Evolutionary conservation across 192 early-diverging fungal genomes (phyloP).

Genomic region (Mortierella claussenii): DNA sequence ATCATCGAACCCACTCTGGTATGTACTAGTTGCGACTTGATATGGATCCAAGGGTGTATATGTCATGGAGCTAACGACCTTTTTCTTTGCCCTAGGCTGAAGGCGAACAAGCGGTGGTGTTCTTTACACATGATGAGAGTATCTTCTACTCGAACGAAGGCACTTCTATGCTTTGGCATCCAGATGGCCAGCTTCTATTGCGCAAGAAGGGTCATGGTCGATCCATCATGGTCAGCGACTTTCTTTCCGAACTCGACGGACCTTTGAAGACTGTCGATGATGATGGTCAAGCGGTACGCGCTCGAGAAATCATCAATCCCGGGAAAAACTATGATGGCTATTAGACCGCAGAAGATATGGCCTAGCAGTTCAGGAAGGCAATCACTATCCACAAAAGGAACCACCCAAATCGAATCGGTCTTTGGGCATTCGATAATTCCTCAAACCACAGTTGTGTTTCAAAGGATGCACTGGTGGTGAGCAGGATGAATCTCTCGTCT

Average conservation of each 20-base stretch:
- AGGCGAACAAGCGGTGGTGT: constrained; percentile 1
- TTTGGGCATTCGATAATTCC: constrained; percentile 47
- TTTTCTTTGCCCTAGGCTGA: neutral
- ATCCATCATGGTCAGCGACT: constrained; percentile 37
- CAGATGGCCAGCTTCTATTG: constrained; percentile 6
- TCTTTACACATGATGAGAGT: constrained; percentile 23
- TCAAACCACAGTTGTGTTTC: constrained; percentile 29
- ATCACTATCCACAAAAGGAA: constrained; percentile 14
- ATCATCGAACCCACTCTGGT: too few species aligned
- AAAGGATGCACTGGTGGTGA: constrained; percentile 32
- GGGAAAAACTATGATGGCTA: too few species aligned
- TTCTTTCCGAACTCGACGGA: constrained; percentile 24
- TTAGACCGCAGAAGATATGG: too few species aligned
- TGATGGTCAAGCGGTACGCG: neutral
- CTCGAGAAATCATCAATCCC: too few species aligned
- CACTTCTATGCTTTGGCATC: constrained; percentile 5
- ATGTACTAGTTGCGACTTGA: too few species aligned
- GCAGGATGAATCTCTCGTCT: constrained; percentile 27
- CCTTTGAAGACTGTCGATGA: constrained; percentile 15
- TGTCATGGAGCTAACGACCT: too few species aligned
- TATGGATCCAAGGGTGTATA: too few species aligned
- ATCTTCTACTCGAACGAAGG: constrained; percentile 36
- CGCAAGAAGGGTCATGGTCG: constrained; percentile 13
- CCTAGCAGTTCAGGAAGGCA: too few species aligned
- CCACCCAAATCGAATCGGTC: constrained; percentile 25